A percentile compares a stretch with the other conserved stretches of the same genome.
Conservation (phyloP, 1,139 yeast genomes). For the Nadsonia commutata region DNA sequence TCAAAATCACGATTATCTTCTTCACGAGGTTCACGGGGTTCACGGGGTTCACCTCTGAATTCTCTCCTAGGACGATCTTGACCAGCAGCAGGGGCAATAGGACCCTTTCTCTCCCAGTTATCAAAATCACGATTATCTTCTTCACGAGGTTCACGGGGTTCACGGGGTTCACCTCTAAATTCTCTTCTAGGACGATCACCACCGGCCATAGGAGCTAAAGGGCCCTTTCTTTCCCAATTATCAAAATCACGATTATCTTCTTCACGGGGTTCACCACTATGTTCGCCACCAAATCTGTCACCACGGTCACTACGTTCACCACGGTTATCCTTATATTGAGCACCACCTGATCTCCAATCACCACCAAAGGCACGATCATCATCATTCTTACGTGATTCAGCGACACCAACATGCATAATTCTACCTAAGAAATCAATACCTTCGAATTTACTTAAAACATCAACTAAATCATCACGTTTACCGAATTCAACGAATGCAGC, state of each 20-base stretch:
- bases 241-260: conserved; percentile 16
- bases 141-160: conserved; percentile 18
- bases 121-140: conserved; percentile 20
- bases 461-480: conserved; percentile 57
- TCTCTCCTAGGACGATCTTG: conserved; percentile 18
- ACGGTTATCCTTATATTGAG: conserved; percentile 15
- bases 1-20: conserved; percentile 18
- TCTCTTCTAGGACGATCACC: conserved; percentile 2
- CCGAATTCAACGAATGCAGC: conserved; percentile 78
- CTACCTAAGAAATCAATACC: conserved; percentile 60
- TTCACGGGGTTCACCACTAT: conserved; percentile 3
- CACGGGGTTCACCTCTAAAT: conserved; percentile 3
- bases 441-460: conserved; percentile 53
- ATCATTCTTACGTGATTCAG: conserved; percentile 52
- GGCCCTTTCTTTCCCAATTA: conserved; percentile 18
- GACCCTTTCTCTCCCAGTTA: conserved; percentile 23
- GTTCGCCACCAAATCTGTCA: neutral
- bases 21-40: conserved; percentile 8
- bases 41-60: conserved; percentile 9
- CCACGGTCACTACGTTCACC: conserved; percentile 9
- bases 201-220: conserved; percentile 11
- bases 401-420: conserved; percentile 66
- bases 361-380: conserved; percentile 35
- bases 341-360: conserved; percentile 46
- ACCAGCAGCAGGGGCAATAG: conserved; percentile 12